Conservation (phyloP, 495 filamentous ascomycete genomes). For the Oidiodendron maius region DNA sequence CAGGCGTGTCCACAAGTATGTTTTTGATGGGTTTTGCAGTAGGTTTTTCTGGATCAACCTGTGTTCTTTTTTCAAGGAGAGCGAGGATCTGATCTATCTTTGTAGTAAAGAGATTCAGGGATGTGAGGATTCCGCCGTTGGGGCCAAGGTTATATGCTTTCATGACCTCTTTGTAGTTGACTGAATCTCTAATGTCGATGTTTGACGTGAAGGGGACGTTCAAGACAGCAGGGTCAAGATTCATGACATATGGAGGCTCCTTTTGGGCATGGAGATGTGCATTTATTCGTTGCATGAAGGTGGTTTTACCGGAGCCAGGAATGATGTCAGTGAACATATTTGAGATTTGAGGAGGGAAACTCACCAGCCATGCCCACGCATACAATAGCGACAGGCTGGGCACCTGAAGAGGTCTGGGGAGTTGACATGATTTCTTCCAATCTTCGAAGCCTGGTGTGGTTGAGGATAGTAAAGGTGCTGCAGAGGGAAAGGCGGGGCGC, state of each 20-base stretch:
- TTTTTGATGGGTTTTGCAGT: constrained; percentile 63
- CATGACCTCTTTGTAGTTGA: constrained; percentile 99
- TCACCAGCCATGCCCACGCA: constrained; percentile 94
- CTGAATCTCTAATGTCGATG: constrained; percentile 97
- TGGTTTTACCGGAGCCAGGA: constrained; percentile 89
- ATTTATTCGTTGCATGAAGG: constrained; percentile 97
- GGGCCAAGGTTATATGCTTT: constrained; percentile 96
- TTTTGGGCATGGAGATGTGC: constrained; percentile 75
- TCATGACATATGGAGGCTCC: constrained; percentile 84
- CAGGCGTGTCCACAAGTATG: constrained; percentile 90
- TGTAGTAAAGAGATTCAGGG: constrained; percentile 91
- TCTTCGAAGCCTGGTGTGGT: constrained; percentile 1
- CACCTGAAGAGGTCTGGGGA: constrained; percentile 3
- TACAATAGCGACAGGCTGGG: constrained; percentile 61
- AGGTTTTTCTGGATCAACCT: constrained; percentile 56
- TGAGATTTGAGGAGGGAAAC: constrained; percentile 8
- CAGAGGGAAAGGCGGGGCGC: constrained; percentile 13
- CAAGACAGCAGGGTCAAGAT: constrained; percentile 92
- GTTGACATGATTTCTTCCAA: constrained; percentile 13
- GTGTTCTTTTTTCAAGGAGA: constrained; percentile 81
- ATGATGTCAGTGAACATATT: neutral
- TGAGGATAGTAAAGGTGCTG: neutral
- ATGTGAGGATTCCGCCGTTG: constrained; percentile 96
- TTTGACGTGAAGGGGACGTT: constrained; percentile 97
- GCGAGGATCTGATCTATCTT: constrained; percentile 92